phyloP scores from a whole-genome alignment of 305 asterid species.

The Andrographis paniculata region DNA sequence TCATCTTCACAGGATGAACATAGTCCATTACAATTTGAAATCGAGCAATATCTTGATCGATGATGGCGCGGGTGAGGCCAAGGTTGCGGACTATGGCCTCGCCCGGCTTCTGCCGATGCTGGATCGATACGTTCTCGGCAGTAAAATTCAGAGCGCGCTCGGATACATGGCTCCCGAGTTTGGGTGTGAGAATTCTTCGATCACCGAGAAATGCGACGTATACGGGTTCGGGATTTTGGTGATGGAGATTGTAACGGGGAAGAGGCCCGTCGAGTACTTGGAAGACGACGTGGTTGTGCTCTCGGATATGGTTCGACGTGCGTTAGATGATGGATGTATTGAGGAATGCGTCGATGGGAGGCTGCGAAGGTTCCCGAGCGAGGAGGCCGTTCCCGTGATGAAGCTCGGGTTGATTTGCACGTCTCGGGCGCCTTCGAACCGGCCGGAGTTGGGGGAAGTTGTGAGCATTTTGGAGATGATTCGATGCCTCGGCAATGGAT shows the following conservation, averaged over 20 bases:
- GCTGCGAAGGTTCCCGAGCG: slow-evolving; percentile 59
- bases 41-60: slow-evolving; percentile 68
- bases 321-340: slow-evolving; percentile 56
- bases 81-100: slow-evolving; percentile 64
- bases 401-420: slow-evolving; percentile 74
- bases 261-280: slow-evolving; percentile 85
- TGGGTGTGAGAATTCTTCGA: slow-evolving; percentile 62
- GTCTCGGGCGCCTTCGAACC: slow-evolving; percentile 75
- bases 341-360: slow-evolving; percentile 60
- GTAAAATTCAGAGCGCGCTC: slow-evolving; percentile 82
- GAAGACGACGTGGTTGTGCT: slow-evolving; percentile 84
- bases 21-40: slow-evolving; percentile 71
- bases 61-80: slow-evolving; percentile 53
- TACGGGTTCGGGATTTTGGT: slow-evolving; percentile 75
- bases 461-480: slow-evolving; percentile 69
- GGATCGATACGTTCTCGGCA: slow-evolving; percentile 67
- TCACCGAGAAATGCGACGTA: slow-evolving; percentile 79
- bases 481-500: slow-evolving; percentile 40
- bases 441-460: slow-evolving; percentile 83
- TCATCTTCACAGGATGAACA: slow-evolving; percentile 54
- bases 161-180: slow-evolving; percentile 94
- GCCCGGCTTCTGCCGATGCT: slow-evolving; percentile 64
- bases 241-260: slow-evolving; percentile 61
- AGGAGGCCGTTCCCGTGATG: slow-evolving; percentile 68
- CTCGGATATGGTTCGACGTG: slow-evolving; percentile 78